Conservation (phyloP, 768 basidiomycete species). For the Macrolepiota dolichaula region DNA sequence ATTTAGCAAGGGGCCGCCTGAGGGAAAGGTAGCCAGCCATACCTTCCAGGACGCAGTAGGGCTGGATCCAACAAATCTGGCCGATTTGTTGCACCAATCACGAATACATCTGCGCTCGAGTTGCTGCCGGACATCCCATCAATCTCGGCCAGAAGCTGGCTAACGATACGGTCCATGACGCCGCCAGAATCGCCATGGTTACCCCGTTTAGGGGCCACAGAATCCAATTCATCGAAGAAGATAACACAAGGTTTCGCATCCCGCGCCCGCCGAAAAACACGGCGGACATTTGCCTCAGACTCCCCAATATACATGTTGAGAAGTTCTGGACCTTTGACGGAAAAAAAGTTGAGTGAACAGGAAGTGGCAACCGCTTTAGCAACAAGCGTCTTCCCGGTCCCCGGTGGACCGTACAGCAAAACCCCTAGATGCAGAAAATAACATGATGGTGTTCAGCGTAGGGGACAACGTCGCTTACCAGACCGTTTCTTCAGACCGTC, state of each 20-base stretch:
- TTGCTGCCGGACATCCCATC: slow-evolving; percentile 79
- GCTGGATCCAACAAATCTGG: slow-evolving; percentile 92
- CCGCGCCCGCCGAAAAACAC: slow-evolving; percentile 85
- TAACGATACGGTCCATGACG: slow-evolving; percentile 97
- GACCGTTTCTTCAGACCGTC: slow-evolving; percentile 94
- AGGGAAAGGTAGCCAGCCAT: slow-evolving; percentile 18
- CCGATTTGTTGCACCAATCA: slow-evolving; percentile 94
- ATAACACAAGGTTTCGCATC: slow-evolving; percentile 94
- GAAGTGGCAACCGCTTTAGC: slow-evolving; percentile 97
- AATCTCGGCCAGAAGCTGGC: slow-evolving; percentile 88
- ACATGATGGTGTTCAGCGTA: not conserved
- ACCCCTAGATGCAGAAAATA: slow-evolving; percentile 52
- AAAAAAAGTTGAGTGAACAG: slow-evolving; percentile 93
- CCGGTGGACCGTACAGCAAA: slow-evolving; percentile 90
- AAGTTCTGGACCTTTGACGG: slow-evolving; percentile 94
- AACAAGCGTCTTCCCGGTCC: slow-evolving; percentile 92
- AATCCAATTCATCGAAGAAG: slow-evolving; percentile 96
- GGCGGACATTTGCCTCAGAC: slow-evolving; percentile 94
- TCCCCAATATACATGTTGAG: slow-evolving; percentile 99
- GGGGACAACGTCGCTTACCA: slow-evolving; percentile 42
- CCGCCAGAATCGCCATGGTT: slow-evolving; percentile 96
- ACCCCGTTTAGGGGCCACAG: slow-evolving; percentile 90
- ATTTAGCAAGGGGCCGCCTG: not conserved
- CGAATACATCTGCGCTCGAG: slow-evolving; percentile 75
- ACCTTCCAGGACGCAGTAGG: slow-evolving; percentile 85